Evolutionary conservation across 768 basidiomycete genomes (phyloP).

Genomic region (Lactarius hatsudake): DNA sequence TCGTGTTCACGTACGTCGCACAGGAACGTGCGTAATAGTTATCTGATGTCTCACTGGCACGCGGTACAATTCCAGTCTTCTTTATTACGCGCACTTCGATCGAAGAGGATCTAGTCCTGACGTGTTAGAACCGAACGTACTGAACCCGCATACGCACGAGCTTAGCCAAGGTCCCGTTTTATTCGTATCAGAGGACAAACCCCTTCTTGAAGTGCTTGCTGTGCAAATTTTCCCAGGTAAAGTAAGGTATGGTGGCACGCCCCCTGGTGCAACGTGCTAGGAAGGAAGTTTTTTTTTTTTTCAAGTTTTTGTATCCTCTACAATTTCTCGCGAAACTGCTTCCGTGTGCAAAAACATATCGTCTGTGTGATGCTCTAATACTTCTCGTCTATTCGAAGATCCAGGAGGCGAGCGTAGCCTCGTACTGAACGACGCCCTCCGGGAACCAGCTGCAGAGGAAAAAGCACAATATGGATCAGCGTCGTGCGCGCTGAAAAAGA

Average conservation of each 20-base stretch:
- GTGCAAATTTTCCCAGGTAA: neutral
- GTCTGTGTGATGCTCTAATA: neutral
- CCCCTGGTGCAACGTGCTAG: neutral
- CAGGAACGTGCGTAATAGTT: neutral
- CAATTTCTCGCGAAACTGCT: conserved; percentile 3
- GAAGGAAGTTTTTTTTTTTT: neutral
- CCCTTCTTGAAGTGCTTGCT: neutral
- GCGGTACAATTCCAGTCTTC: neutral
- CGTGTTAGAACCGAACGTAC: neutral
- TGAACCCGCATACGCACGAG: neutral
- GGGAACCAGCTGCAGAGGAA: conserved; percentile 76
- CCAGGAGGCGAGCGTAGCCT: conserved; percentile 61
- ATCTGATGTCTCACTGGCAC: neutral
- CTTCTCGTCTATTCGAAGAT: conserved; percentile 65
- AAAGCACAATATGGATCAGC: conserved; percentile 24
- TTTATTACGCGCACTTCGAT: neutral
- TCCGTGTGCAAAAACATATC: neutral
- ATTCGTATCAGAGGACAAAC: neutral
- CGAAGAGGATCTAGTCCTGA: neutral
- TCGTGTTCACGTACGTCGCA: neutral
- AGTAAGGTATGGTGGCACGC: neutral
- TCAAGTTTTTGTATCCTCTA: conserved; percentile 12
- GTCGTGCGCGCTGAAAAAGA: neutral
- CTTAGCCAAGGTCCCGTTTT: neutral
- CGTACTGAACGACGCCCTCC: conserved; percentile 75